Evolutionary conservation across 2,329 filamentous ascomycete species (phyloP).

Genomic region (Balansia obtecta): DNA sequence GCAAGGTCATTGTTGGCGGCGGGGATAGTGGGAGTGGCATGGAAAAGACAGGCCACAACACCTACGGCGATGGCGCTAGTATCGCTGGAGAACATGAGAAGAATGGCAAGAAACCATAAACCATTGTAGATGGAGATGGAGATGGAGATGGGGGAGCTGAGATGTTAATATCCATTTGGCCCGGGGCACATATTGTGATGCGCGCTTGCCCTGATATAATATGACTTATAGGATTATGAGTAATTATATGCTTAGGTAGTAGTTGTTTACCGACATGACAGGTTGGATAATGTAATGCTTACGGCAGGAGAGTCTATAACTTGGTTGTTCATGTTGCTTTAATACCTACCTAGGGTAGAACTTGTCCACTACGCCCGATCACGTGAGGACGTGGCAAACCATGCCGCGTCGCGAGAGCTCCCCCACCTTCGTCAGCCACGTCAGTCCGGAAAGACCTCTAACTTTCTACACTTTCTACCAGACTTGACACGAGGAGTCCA

Average conservation of each 20-base stretch:
- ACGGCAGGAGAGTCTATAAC: neutral
- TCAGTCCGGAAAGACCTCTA: neutral
- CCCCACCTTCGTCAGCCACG: neutral
- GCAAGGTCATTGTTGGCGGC: slow-evolving; percentile 62
- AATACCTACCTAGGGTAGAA: neutral
- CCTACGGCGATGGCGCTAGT: slow-evolving; percentile 17
- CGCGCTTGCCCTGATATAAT: neutral
- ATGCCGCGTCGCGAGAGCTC: neutral
- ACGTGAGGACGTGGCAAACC: slow-evolving; percentile 2
- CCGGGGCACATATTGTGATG: no score
- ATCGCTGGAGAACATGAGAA: slow-evolving; percentile 15
- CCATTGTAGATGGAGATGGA: slow-evolving; percentile 8
- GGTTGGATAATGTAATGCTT: neutral
- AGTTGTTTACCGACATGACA: neutral
- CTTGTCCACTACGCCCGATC: neutral
- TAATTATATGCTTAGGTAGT: neutral
- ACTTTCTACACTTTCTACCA: neutral
- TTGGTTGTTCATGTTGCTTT: neutral
- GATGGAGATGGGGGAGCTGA: no score
- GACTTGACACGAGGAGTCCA: neutral
- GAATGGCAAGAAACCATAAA: slow-evolving; percentile 22
- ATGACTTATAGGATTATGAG: neutral
- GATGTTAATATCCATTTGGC: no score
- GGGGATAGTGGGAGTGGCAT: slow-evolving; percentile 28
- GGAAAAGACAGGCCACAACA: slow-evolving; percentile 12